Base-by-base conservation (phyloP, 2,329 filamentous ascomycete genomes). In the Gnomoniopsis sp. region DNA sequence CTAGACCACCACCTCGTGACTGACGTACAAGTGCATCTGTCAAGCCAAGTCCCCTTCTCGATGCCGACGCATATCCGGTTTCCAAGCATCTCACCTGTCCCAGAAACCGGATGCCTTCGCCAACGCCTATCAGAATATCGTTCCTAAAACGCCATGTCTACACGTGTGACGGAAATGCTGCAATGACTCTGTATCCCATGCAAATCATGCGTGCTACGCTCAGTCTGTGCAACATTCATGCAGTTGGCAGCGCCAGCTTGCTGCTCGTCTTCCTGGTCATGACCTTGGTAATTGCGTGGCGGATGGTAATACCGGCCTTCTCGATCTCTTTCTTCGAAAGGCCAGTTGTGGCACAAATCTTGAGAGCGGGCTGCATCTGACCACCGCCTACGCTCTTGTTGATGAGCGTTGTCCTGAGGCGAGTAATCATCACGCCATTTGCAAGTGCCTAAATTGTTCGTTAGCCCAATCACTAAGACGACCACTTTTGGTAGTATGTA, bases 321-420 rank as follows among this genome's bases (percentile, higher is more conserved):
- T 99, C 96, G 56, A 93, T 89, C 73, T 99, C 95, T 77, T 96
- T 97, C 79, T 90, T 96, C 23, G 90, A 89, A 62, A 99, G 77
- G 1, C 90, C 95, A 6, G 85, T 90, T 0, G 93, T 96, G 55
- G 97, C 80, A 70, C 93, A 98, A 14, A 98, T 85, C 76, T 98
- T 97, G 62, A 99, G 81, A 0, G 91, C 91, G 11, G 95, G 91
- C 65, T 84, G 81, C n/a, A 88, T 79, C 61, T 84, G 82, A 78
- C 88, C 90, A 38, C 81, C 82, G 47, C 85, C 81, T 48, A 88
- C 83, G 41, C 85, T 76, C 52, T 79, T 75, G 51, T 82, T 78
- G 61, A 89, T 81, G 1, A 91, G 89, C 70, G 89, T 85, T 38
- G 83, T 86, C 79, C 96, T 98, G 47, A 96, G 79, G 52, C 92